These are phyloP conservation scores for Daldinia decipiens DNA, from an alignment of 495 filamentous ascomycete genomes.

Conservation along the genomic window DNA sequence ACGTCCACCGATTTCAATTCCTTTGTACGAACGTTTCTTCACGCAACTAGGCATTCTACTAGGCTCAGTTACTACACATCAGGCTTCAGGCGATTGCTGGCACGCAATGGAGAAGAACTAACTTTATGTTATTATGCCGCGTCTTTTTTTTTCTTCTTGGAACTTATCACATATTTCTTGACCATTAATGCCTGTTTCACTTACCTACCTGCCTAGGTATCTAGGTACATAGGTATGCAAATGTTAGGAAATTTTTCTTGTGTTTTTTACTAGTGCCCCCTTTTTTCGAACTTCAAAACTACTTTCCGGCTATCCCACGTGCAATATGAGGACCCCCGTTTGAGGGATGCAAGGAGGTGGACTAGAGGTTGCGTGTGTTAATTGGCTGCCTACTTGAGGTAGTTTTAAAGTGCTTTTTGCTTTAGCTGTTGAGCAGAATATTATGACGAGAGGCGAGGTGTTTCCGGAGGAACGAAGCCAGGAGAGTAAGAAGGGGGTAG, in stretches of 20 bases:
- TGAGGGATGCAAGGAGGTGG: not conserved
- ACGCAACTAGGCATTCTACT: slow-evolving; percentile 20
- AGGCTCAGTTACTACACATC: slow-evolving; percentile 28
- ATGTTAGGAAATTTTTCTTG: slow-evolving; percentile 33
- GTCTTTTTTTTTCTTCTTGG: slow-evolving; percentile 21
- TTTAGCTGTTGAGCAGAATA: not conserved
- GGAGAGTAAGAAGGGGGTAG: not conserved
- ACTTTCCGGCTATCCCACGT: slow-evolving; percentile 27
- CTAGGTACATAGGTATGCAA: slow-evolving; percentile 12
- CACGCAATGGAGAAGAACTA: slow-evolving; percentile 32
- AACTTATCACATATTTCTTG: slow-evolving; percentile 19
- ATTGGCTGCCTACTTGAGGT: not conserved
- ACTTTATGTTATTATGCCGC: slow-evolving; percentile 16
- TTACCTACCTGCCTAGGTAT: slow-evolving; percentile 6
- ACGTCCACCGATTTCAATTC: slow-evolving; percentile 40
- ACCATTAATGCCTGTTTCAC: slow-evolving; percentile 7
- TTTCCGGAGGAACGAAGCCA: too few species aligned
- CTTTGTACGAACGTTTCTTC: slow-evolving; percentile 40
- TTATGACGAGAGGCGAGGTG: too few species aligned
- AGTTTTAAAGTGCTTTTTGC: not conserved
- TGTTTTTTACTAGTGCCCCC: slow-evolving; percentile 18
- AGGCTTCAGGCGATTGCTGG: slow-evolving; percentile 40
- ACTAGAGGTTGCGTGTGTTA: not conserved
- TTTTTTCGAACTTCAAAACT: not conserved
- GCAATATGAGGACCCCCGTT: slow-evolving; percentile 7